Evolutionary conservation across 768 basidiomycete genomes (phyloP).

Genomic region (Fomitopsis pulvina): DNA sequence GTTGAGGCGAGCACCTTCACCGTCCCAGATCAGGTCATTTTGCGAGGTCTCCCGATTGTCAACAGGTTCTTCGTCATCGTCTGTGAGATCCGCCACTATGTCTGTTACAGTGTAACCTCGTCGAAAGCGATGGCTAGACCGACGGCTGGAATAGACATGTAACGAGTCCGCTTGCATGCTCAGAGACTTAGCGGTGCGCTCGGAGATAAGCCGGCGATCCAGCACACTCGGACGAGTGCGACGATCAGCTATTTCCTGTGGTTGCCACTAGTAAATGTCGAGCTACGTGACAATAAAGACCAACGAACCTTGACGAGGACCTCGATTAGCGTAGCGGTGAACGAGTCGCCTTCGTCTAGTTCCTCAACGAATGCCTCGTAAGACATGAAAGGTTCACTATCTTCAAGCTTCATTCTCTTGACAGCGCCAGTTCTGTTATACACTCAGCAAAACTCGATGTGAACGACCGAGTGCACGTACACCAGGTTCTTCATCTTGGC

Average conservation of each 20-base stretch:
- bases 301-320: slow-evolving; percentile 67
- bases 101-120: slow-evolving; percentile 3
- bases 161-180: slow-evolving; percentile 47
- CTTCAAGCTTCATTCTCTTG: slow-evolving; percentile 57
- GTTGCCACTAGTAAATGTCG: too few relatives aligned
- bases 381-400: slow-evolving; percentile 51
- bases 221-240: slow-evolving; percentile 42
- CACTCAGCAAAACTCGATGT: not conserved
- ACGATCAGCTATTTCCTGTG: slow-evolving; percentile 76
- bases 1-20: slow-evolving; percentile 55
- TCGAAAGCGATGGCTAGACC: not conserved
- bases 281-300: not conserved
- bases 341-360: slow-evolving; percentile 72
- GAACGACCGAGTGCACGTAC: slow-evolving; percentile 39
- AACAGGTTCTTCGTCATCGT: slow-evolving; percentile 65
- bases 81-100: slow-evolving; percentile 26
- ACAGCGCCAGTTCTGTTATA: slow-evolving; percentile 60
- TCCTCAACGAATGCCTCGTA: slow-evolving; percentile 75
- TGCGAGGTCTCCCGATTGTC: not conserved
- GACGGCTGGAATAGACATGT: slow-evolving; percentile 43
- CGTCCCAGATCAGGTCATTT: slow-evolving; percentile 40
- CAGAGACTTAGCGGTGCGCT: slow-evolving; percentile 58
- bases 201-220: slow-evolving; percentile 59
- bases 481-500: slow-evolving; percentile 73
- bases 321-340: slow-evolving; percentile 70